Percentiles rank a stretch among this genome's conserved stretches.
These are phyloP conservation scores for Diaporthe longicolla DNA, from an alignment of 2,329 filamentous ascomycete genomes.

Conservation along the genomic window DNA sequence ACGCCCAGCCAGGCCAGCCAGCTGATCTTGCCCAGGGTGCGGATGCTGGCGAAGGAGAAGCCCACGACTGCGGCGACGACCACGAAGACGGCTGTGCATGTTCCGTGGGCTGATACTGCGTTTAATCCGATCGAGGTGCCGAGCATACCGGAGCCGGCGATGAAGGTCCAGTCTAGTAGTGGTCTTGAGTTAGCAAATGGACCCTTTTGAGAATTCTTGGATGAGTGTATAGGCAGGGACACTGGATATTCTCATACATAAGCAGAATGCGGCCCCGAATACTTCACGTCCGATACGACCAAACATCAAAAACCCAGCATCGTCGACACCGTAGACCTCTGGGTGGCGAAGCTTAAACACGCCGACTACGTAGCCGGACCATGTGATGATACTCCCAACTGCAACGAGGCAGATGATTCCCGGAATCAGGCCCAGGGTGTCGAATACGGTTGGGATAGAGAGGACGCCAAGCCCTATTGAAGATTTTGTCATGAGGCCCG, in stretches of 20 bases:
- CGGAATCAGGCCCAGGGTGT: conserved; percentile 17
- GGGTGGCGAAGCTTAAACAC: conserved; percentile 3
- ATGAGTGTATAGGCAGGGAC: background rate
- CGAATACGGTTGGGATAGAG: conserved; percentile 25
- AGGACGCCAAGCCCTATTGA: conserved; percentile 16
- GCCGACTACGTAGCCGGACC: conserved; percentile 20
- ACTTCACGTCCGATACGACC: conserved; percentile 16
- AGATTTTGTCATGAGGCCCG: conserved; percentile 22
- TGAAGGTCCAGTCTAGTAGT: conserved; percentile 42
- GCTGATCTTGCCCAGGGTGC: conserved; percentile 43
- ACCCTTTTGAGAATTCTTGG: too few species aligned
- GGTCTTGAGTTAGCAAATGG: conserved; percentile 33
- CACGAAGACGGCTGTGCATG: conserved; percentile 49
- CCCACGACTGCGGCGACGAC: conserved; percentile 47
- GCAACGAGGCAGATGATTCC: conserved; percentile 13
- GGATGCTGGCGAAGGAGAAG: conserved; percentile 45
- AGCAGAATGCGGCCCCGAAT: conserved; percentile 11
- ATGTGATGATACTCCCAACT: background rate
- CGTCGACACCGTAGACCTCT: conserved; percentile 23
- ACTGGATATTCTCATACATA: background rate
- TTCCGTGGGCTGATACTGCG: conserved; percentile 47
- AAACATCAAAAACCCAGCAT: conserved; percentile 9
- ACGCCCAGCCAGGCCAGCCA: conserved; percentile 59
- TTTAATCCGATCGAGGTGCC: conserved; percentile 46
- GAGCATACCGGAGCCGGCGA: conserved; percentile 46